phyloP scores from a whole-genome alignment of 1,139 yeast species.

The Saccharomyces hybrid region DNA sequence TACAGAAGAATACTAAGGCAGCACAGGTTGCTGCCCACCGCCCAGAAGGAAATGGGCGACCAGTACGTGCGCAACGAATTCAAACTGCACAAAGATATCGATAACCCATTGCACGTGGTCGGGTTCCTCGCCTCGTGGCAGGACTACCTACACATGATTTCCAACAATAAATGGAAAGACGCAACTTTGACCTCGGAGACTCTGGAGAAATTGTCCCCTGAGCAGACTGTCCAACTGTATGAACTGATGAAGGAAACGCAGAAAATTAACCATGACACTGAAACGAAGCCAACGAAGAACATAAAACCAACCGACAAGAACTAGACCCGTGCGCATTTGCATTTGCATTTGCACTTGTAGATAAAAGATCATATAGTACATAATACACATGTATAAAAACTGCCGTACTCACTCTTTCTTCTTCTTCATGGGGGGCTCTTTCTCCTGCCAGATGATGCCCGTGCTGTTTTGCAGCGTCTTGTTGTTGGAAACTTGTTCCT shows the following conservation, averaged over 20 bases:
- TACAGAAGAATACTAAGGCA: constrained; percentile 76
- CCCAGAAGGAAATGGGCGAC: constrained; percentile 77
- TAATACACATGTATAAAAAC: background rate
- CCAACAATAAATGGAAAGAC: constrained; percentile 70
- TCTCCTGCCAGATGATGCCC: constrained; percentile 71
- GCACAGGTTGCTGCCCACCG: constrained; percentile 58
- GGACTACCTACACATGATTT: constrained; percentile 65
- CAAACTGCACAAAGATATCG: constrained; percentile 71
- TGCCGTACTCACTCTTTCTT: too few relatives aligned
- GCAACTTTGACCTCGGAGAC: constrained; percentile 59
- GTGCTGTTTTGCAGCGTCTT: constrained; percentile 61
- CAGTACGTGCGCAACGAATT: constrained; percentile 85
- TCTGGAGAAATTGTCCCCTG: constrained; percentile 80
- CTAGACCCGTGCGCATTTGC: too few relatives aligned
- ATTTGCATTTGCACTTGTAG: background rate
- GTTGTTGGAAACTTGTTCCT: constrained; percentile 47
- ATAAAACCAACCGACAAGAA: background rate
- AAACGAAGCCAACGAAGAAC: background rate
- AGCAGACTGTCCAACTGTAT: constrained; percentile 80
- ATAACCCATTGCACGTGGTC: constrained; percentile 87
- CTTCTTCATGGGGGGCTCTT: constrained; percentile 10
- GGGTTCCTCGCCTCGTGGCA: constrained; percentile 96
- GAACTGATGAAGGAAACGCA: constrained; percentile 62
- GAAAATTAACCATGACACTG: constrained; percentile 8
- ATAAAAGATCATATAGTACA: background rate